Evolutionary conservation across 495 filamentous ascomycete species (phyloP).

Genomic region (Penicillium desertorum): DNA sequence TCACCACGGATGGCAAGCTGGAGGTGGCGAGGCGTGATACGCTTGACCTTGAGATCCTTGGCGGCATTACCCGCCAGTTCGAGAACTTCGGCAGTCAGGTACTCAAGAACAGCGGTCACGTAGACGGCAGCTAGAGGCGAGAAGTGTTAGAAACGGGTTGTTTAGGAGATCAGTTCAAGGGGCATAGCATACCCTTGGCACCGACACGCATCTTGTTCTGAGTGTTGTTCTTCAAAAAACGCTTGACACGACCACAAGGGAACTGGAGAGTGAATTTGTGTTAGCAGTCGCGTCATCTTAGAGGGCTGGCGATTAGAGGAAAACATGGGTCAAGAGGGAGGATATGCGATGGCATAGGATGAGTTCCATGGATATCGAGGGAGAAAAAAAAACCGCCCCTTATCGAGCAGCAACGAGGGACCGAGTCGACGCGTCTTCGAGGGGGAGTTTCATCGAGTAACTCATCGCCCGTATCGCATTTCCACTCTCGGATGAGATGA

Average conservation of each 20-base stretch:
- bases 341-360: constrained; percentile 18
- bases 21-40: constrained; percentile 96
- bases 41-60: constrained; percentile 99
- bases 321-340: constrained; percentile 1
- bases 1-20: constrained; percentile 98
- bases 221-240: constrained; percentile 98
- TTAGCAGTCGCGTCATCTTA: constrained; percentile 16
- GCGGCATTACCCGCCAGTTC: constrained; percentile 97
- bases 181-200: constrained; percentile 66
- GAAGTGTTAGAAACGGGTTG: constrained; percentile 11
- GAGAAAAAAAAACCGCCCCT: not conserved
- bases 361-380: not conserved
- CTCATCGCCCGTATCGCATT: constrained; percentile 14
- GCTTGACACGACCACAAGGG: constrained; percentile 99
- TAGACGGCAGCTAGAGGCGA: constrained; percentile 76
- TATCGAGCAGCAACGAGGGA: constrained; percentile 16
- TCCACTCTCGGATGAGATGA: constrained; percentile 4
- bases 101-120: constrained; percentile 96
- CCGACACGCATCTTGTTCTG: constrained; percentile 99
- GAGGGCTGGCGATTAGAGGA: not conserved
- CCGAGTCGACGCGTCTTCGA: constrained; percentile 28
- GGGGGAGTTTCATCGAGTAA: constrained; percentile 11
- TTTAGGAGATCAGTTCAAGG: not conserved
- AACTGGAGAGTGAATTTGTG: constrained; percentile 59
- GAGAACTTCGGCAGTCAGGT: constrained; percentile 96